Conservation (phyloP, 2,329 filamentous ascomycete species). For the Colletotrichum liriopes region DNA sequence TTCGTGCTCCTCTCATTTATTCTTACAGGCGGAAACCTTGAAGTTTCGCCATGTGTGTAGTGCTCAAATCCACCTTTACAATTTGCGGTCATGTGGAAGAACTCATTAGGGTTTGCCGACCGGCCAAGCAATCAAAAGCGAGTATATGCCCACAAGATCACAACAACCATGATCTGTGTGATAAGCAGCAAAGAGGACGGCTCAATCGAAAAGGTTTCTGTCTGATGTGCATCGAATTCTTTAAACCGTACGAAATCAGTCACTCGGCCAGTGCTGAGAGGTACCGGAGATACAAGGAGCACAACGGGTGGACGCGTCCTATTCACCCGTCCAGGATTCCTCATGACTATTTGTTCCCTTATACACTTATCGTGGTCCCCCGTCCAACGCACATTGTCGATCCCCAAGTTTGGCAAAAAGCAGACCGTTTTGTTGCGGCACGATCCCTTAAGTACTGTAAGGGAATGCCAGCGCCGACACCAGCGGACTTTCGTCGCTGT, state of each 20-base stretch:
- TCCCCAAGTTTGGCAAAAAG: too few species aligned
- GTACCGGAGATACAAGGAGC: too few species aligned
- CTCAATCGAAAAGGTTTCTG: too few species aligned
- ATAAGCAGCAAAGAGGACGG: not conserved
- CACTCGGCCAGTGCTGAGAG: too few species aligned
- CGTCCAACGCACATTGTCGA: not conserved
- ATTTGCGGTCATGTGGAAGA: not conserved
- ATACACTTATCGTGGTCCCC: not conserved
- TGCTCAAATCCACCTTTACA: not conserved
- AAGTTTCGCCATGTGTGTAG: not conserved
- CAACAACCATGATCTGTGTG: not conserved
- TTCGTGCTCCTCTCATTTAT: not conserved
- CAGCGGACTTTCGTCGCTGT: too few species aligned
- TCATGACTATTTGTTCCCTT: not conserved
- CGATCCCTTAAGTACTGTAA: too few species aligned
- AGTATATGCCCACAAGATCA: not conserved
- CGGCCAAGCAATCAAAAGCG: not conserved
- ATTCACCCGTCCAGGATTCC: constrained; percentile 1
- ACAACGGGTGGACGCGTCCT: not conserved
- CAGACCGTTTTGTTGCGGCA: too few species aligned
- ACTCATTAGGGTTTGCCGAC: not conserved
- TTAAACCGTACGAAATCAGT: too few species aligned
- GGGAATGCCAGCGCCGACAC: too few species aligned
- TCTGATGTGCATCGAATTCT: too few species aligned
- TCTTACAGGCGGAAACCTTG: not conserved